phyloP scores from a whole-genome alignment of 2,329 filamentous ascomycete species.

The Sphaceloma murrayae region DNA sequence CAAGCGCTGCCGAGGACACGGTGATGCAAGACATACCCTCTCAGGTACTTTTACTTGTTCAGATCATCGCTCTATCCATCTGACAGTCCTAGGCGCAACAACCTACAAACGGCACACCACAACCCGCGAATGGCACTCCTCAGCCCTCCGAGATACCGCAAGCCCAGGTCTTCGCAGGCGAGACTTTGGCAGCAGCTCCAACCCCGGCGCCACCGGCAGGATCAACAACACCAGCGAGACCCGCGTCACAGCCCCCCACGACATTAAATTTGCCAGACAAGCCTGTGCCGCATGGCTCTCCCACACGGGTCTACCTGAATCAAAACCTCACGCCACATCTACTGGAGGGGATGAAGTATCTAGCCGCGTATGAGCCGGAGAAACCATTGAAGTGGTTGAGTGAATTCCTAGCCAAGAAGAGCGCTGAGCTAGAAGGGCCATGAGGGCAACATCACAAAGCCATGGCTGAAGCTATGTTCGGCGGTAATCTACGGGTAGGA shows the following conservation, averaged over 20 bases:
- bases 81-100: no score
- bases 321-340: slow-evolving; percentile 42
- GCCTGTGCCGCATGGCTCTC: slow-evolving; percentile 39
- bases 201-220: slow-evolving; percentile 18
- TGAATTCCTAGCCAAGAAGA: slow-evolving; percentile 40
- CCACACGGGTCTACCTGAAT: slow-evolving; percentile 42
- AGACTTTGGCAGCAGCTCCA: slow-evolving; percentile 4
- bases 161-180: not conserved
- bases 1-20: no score
- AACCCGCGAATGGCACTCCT: slow-evolving; percentile 7
- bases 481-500: no score
- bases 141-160: not conserved
- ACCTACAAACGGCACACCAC: no score
- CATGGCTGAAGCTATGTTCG: no score
- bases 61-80: no score
- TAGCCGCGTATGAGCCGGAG: slow-evolving; percentile 42
- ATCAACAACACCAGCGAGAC: slow-evolving; percentile 26
- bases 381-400: slow-evolving; percentile 42
- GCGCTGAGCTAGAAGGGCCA: slow-evolving; percentile 36
- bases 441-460: not conserved
- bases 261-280: slow-evolving; percentile 25
- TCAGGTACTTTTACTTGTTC: no score
- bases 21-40: no score
- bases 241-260: slow-evolving; percentile 22
- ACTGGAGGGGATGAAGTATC: slow-evolving; percentile 44